Evolutionary conservation across 768 basidiomycete genomes (phyloP), one percentile per base, ranked within the genome.

Genomic region (Mycena galopus): DNA sequence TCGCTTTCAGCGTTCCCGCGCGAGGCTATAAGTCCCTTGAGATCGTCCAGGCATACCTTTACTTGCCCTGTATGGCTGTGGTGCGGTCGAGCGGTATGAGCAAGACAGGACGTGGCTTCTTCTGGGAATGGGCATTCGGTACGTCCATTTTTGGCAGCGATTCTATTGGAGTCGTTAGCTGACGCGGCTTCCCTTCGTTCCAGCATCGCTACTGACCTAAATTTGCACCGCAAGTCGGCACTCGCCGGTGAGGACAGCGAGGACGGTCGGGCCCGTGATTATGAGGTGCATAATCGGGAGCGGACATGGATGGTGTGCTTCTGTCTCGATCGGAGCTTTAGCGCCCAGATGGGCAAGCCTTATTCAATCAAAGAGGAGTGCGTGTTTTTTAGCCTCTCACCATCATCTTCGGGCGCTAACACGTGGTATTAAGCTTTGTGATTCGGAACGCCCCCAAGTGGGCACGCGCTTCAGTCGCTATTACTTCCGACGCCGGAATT

Each of bases 261-360:
- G n/a, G 96, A 97, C 78, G 94, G 92, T 37, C 89, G 88, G 64
- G 90, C 92, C 27, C 90, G 94, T 64, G 95, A 94, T 78, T 81
- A 88, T 69, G 94, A 99, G 84, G 91, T 98, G 16, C 92, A 94
- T 82, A 99, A 98, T 80, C 90, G 98, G 55, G 97, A 99, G 82
- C 85, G 98, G 58, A 96, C 96, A 11, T 99, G 98, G 98, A 85
- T 98, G 60, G 81, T 96, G 70, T 96, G 94, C 77, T 96, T 92
- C 80, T 89, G 88, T 67, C 86, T 98, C 37, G 97, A 98, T 80
- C 88, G 96, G 72, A 97, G 96, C 76, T 88, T 93, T 69, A 95
- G 96, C 75, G 94, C 97, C 0, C 96, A 97, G 82, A 96, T 98
- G 96, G 97, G 97, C 53, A 98, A 98, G 83, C 97, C 97, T 4